Evolutionary conservation across 108 stramenopile genomes (phyloP), one percentile per base, ranked within the genome.

Genomic region (Pseudonitzschia multiseries): DNA sequence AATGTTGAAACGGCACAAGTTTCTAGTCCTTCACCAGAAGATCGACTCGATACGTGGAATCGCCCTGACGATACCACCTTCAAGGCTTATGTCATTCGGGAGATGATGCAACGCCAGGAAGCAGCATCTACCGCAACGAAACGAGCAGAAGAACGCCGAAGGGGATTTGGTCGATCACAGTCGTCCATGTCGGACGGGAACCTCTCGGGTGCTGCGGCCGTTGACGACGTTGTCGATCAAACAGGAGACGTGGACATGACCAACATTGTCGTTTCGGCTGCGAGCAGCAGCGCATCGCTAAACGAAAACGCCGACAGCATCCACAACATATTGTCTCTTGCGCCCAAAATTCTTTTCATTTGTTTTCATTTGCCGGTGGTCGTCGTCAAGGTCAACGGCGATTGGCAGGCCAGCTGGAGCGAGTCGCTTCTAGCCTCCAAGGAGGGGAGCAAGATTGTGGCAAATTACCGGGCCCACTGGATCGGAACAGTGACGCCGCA

Each of bases 331-430:
- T 26, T 56, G 20, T 21, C 21, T 65, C 24, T 44, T 28, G 52
- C 81, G 14, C 60, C 68, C 20, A 83, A 89, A 48, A 91, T 96
- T 40, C 86, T 84, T 57, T 89, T 99, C 70, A 90, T 97, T 57
- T 99, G 98, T 81, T 99, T 95, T 75, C 98, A 99, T 73, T 84
- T 99, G 53, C 98, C 98, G 22, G 89, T 99, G 52, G 87, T 86
- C 31, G 81, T 99, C 5, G 80, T 83, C 24, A 85, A 90, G 72
- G 32, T 69, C 46, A 74, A 75, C 20, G 80, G 79, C 18, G 26
- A 77, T 40, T 99, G 96, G 95, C 74, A 78, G 28, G 97, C 96
- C 8, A 81, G 85, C 57, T 99, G 97, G 97, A 87, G 86, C 41
- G 96, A 97, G 76, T 93, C 91, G n/a, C 79, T 99, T 10, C 87